These are phyloP conservation scores for Populus tremula DNA, from an alignment of 345 rosid species.

Conservation along the genomic window DNA sequence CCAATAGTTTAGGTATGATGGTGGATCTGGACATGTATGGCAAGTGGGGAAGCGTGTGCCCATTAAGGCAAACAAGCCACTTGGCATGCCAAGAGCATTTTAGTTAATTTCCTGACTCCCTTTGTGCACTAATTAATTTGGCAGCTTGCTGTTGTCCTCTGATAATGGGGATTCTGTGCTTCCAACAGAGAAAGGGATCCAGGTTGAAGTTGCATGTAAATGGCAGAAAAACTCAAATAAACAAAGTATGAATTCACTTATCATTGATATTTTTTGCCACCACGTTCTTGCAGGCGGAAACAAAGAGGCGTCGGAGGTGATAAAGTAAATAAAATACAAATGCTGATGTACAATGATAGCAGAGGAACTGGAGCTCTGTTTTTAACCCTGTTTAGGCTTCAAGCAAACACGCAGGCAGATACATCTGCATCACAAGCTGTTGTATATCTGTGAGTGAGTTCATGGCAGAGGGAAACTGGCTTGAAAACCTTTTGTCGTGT, in stretches of 20 bases:
- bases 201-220: not conserved
- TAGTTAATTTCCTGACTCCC: not conserved
- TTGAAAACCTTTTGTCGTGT: slow-evolving; percentile 22
- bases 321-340: not conserved
- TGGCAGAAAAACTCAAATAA: not conserved
- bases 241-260: not conserved
- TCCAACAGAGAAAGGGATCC: not conserved
- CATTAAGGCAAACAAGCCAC: not conserved
- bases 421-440: slow-evolving; percentile 19
- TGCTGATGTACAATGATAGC: slow-evolving; percentile 12
- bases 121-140: not conserved
- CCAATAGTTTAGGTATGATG: not conserved
- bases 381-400: slow-evolving; percentile 26
- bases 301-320: slow-evolving; percentile 63
- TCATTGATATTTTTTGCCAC: not conserved
- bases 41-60: not conserved
- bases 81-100: not conserved
- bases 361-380: slow-evolving; percentile 10
- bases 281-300: slow-evolving; percentile 54
- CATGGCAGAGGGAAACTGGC: slow-evolving; percentile 23
- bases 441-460: slow-evolving; percentile 16
- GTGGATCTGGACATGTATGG: not conserved
- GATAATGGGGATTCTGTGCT: not conserved
- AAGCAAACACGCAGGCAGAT: slow-evolving; percentile 22
- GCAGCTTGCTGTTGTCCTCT: not conserved